phyloP scores from a whole-genome alignment of 345 rosid species.

The Eucalyptus sp. region DNA sequence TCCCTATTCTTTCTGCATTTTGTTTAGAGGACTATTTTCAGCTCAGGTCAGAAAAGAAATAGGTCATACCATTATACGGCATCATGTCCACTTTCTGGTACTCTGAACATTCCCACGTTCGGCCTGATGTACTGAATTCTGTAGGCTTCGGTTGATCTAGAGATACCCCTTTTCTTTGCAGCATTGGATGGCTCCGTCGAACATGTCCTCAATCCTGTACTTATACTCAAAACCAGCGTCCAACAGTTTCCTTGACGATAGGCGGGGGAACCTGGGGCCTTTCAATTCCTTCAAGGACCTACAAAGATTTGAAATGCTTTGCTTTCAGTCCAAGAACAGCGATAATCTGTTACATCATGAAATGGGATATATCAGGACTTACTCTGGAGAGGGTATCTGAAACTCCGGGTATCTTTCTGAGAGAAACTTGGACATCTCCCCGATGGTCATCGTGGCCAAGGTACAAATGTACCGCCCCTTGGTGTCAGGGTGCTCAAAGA shows the following conservation, averaged over 20 bases:
- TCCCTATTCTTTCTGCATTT: background rate
- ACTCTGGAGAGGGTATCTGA: conserved; percentile 4
- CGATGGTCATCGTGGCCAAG: background rate
- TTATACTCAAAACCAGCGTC: conserved; percentile 23
- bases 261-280: background rate
- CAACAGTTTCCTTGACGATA: conserved; percentile 18
- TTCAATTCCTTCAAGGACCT: background rate
- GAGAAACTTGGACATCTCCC: conserved; percentile 9
- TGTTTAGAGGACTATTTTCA: background rate
- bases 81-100: background rate
- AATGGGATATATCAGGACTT: background rate
- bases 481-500: conserved; percentile 14
- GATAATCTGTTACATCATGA: background rate
- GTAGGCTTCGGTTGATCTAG: background rate
- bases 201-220: conserved; percentile 16
- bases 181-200: conserved; percentile 10
- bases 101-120: background rate
- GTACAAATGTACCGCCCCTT: conserved; percentile 34
- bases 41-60: background rate
- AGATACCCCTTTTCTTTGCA: conserved; percentile 18
- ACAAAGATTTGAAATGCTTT: background rate
- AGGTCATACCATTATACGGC: background rate
- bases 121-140: background rate
- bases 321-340: background rate
- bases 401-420: conserved; percentile 13